phyloP scores from a whole-genome alignment of 2,329 filamentous ascomycete genomes.

The Aspergillus fructus region DNA sequence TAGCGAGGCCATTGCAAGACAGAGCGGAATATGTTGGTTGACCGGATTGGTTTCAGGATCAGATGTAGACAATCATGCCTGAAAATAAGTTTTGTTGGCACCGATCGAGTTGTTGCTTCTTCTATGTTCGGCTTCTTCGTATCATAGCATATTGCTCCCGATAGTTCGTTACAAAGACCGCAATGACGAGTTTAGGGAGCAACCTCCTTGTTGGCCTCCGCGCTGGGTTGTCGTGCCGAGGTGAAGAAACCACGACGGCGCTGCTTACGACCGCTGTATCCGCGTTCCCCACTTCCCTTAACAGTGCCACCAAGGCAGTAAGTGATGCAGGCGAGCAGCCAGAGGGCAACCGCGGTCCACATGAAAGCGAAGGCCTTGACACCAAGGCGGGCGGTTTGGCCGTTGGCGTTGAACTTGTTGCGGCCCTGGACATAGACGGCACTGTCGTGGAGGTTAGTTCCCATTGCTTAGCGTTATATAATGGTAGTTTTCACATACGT shows the following conservation, averaged over 20 bases:
- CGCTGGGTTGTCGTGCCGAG: slow-evolving; percentile 28
- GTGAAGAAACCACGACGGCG: slow-evolving; percentile 41
- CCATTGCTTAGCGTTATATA: neutral
- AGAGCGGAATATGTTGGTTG: neutral
- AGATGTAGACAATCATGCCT: neutral
- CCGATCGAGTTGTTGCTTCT: neutral
- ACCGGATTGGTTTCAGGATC: neutral
- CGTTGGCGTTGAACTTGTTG: slow-evolving; percentile 53
- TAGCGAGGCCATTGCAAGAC: neutral
- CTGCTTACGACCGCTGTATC: slow-evolving; percentile 38
- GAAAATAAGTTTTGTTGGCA: neutral
- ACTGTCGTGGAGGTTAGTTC: slow-evolving; percentile 36
- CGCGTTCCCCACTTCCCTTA: slow-evolving; percentile 27
- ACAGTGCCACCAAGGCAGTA: slow-evolving; percentile 53
- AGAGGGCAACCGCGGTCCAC: slow-evolving; percentile 58
- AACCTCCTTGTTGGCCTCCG: slow-evolving; percentile 30
- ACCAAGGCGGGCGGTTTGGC: slow-evolving; percentile 53
- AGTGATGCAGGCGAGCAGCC: slow-evolving; percentile 56
- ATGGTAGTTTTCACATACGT: slow-evolving; percentile 53
- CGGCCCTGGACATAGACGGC: slow-evolving; percentile 61
- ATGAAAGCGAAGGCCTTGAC: slow-evolving; percentile 61
- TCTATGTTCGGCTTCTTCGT: neutral
- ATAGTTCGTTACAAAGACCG: neutral
- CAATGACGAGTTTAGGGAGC: slow-evolving; percentile 21
- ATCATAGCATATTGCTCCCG: neutral